phyloP scores from a whole-genome alignment of 2,329 filamentous ascomycete genomes.

The Pseudogymnoascus sp. region DNA sequence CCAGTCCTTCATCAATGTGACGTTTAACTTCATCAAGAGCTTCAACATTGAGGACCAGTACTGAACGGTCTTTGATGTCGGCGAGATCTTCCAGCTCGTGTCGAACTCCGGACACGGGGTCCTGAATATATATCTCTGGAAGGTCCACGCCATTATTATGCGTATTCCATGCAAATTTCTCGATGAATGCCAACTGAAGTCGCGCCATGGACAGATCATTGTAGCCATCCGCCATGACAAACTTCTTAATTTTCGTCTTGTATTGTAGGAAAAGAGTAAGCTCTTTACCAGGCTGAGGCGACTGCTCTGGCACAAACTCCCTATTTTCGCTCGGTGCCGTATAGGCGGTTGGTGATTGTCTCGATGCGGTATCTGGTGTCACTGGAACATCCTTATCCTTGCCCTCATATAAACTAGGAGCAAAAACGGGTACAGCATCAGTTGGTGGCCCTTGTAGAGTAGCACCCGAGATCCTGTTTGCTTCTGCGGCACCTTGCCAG shows the following conservation, averaged over 20 bases:
- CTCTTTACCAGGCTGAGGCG: constrained; percentile 70
- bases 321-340: constrained; percentile 28
- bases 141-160: constrained; percentile 87
- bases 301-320: constrained; percentile 51
- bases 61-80: constrained; percentile 90
- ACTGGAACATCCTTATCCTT: constrained; percentile 15
- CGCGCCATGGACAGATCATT: constrained; percentile 79
- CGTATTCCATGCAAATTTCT: constrained; percentile 98
- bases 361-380: constrained; percentile 13
- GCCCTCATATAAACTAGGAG: constrained; percentile 13
- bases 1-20: constrained; percentile 88
- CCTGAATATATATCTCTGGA: constrained; percentile 96
- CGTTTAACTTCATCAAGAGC: constrained; percentile 90
- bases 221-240: constrained; percentile 75
- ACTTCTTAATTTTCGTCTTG: constrained; percentile 95
- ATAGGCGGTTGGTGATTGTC: constrained; percentile 11
- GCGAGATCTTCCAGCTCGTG: constrained; percentile 90
- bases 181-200: constrained; percentile 91
- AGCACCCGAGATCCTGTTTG: constrained; percentile 36
- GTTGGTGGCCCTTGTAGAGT: constrained; percentile 51
- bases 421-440: constrained; percentile 36
- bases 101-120: constrained; percentile 88
- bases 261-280: constrained; percentile 93
- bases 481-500: not conserved
- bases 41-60: constrained; percentile 91